Conservation (phyloP, 1,284 basidiomycete genomes). For the Anthracocystis panici-leucophaei region DNA sequence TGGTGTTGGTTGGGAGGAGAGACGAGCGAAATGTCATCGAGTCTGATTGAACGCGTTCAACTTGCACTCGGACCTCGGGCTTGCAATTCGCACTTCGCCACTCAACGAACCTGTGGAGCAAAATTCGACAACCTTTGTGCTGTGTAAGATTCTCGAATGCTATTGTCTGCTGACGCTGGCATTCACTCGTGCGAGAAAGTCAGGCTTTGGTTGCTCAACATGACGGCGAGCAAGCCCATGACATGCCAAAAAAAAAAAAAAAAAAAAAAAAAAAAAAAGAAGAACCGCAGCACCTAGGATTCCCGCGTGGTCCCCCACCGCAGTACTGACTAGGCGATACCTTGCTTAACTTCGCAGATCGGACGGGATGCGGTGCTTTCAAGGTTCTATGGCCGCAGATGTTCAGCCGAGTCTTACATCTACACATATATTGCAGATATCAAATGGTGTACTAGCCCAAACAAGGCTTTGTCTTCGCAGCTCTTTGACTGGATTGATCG, state of each 20-base stretch:
- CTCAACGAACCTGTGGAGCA: background rate
- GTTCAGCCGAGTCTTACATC: background rate
- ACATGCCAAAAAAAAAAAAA: too few relatives aligned
- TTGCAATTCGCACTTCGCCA: constrained; percentile 21
- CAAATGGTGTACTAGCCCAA: too few relatives aligned
- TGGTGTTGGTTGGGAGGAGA: constrained; percentile 1
- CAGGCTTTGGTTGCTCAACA: too few relatives aligned
- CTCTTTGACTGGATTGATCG: too few relatives aligned
- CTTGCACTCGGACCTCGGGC: constrained; percentile 13
- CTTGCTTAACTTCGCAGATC: constrained; percentile 83
- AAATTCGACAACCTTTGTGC: constrained; percentile 17
- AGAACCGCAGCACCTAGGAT: constrained; percentile 82
- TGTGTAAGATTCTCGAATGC: constrained; percentile 21
- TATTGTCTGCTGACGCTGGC: background rate
- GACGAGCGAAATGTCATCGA: background rate
- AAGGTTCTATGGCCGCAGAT: constrained; percentile 82
- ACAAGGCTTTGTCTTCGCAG: too few relatives aligned
- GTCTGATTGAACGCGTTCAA: constrained; percentile 7
- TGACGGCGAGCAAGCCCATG: too few relatives aligned
- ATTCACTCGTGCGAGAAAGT: constrained; percentile 14
- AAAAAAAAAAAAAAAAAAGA: constrained; percentile 65
- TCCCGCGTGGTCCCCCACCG: constrained; percentile 85
- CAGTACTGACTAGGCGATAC: constrained; percentile 85
- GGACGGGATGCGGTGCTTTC: constrained; percentile 84
- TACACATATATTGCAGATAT: too few relatives aligned